Percentiles rank a stretch among this genome's conserved stretches.
Conservation (phyloP, 2,329 filamentous ascomycete genomes). For the Hortaea sp. region DNA sequence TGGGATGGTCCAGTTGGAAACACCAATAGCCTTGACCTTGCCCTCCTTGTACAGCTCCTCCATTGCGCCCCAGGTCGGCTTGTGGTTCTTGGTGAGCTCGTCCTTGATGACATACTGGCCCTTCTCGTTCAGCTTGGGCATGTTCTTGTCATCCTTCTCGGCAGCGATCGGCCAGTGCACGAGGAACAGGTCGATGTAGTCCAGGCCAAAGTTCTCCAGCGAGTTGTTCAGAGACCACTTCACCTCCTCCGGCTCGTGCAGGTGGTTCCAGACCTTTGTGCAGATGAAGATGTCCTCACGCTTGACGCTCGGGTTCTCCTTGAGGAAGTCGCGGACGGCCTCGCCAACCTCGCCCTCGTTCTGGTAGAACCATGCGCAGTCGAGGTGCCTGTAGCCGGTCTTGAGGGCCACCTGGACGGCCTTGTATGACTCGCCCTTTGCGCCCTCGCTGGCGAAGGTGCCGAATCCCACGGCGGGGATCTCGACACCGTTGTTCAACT, state of each 20-base stretch:
- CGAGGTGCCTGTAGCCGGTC: conserved; percentile 45
- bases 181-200: conserved; percentile 28
- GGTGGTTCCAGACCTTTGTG: conserved; percentile 46
- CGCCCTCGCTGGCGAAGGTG: conserved; percentile 57
- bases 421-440: conserved; percentile 48
- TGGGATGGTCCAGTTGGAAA: conserved; percentile 41
- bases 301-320: conserved; percentile 35
- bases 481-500: conserved; percentile 47
- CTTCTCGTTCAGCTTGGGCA: conserved; percentile 40
- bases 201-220: conserved; percentile 23
- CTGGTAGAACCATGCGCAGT: conserved; percentile 47
- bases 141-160: conserved; percentile 40
- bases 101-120: conserved; percentile 55
- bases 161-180: conserved; percentile 39
- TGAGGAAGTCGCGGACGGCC: conserved; percentile 45
- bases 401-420: conserved; percentile 41
- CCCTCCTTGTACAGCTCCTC: conserved; percentile 46
- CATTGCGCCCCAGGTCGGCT: conserved; percentile 54
- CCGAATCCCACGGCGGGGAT: conserved; percentile 56
- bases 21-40: conserved; percentile 45
- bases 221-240: conserved; percentile 26
- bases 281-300: conserved; percentile 42
- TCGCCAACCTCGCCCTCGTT: conserved; percentile 46
- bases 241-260: conserved; percentile 32
- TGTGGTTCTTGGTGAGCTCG: conserved; percentile 55